A percentile compares a stretch with the other conserved stretches of the same genome.
Evolutionary conservation across 202 grass and related monocot genomes (phyloP).

Genomic region (Bolboschoenoplectus hybrid): DNA sequence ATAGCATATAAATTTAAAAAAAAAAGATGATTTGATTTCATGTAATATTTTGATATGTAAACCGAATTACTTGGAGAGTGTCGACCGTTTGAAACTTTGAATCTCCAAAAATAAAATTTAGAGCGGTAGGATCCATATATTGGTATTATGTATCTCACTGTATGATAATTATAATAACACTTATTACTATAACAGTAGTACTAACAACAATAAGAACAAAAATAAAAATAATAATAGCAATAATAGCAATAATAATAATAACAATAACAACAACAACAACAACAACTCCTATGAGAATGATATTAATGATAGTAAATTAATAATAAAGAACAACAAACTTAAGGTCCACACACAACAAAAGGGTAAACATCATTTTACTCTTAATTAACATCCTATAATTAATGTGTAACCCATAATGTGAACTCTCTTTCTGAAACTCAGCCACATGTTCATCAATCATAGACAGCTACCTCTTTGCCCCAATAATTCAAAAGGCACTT

Average conservation of each 20-base stretch:
- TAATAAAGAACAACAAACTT: background rate
- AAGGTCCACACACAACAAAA: slow-evolving; percentile 27
- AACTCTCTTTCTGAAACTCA: slow-evolving; percentile 20
- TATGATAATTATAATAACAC: no score
- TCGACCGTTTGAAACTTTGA: no score
- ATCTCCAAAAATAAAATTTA: no score
- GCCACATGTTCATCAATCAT: slow-evolving; percentile 29
- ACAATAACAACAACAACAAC: background rate
- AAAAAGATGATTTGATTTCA: no score
- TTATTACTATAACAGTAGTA: background rate
- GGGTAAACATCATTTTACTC: background rate
- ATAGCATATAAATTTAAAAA: no score
- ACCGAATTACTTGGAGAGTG: no score
- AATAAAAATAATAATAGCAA: background rate
- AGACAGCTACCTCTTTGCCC: background rate
- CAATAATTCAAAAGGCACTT: slow-evolving; percentile 7
- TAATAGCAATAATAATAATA: background rate
- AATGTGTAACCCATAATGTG: slow-evolving; percentile 31
- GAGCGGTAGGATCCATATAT: no score
- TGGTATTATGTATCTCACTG: no score
- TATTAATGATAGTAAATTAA: background rate
- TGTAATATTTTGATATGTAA: no score
- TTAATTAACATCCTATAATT: background rate
- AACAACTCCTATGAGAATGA: background rate
- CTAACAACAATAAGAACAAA: background rate